Evolutionary conservation across 495 filamentous ascomycete genomes (phyloP).

Genomic region (Aspergillus coremiiformis): DNA sequence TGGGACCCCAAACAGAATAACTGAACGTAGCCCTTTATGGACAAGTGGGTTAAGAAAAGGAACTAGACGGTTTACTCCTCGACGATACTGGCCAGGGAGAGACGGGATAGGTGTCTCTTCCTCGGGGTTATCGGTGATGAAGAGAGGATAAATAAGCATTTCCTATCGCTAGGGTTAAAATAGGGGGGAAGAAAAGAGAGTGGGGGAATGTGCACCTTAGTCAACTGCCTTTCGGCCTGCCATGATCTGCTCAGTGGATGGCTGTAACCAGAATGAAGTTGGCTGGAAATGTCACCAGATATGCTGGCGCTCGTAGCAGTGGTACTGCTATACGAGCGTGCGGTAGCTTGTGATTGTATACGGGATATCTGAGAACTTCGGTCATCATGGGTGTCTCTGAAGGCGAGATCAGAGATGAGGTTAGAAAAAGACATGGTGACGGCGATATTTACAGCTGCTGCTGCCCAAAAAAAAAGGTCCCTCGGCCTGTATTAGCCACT

Average conservation of each 20-base stretch:
- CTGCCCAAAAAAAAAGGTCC: too few relatives aligned
- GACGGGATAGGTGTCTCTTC: conserved; percentile 88
- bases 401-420: conserved; percentile 78
- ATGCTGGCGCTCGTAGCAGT: conserved; percentile 92
- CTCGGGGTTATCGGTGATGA: conserved; percentile 88
- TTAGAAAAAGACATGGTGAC: conserved; percentile 85
- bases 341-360: conserved; percentile 57
- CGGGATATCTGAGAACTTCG: conserved; percentile 64
- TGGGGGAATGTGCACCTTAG: conserved; percentile 58
- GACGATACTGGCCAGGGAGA: conserved; percentile 78
- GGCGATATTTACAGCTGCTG: too few relatives aligned
- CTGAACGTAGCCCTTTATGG: conserved; percentile 78
- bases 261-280: conserved; percentile 89
- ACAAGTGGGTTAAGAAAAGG: conserved; percentile 81
- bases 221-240: conserved; percentile 95
- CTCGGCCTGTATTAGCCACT: too few relatives aligned
- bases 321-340: conserved; percentile 78
- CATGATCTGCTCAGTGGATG: conserved; percentile 86
- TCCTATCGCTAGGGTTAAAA: conserved; percentile 47
- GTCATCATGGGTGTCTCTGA: conserved; percentile 52
- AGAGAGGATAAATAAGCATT: conserved; percentile 96
- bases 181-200: neutral
- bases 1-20: conserved; percentile 94
- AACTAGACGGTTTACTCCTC: conserved; percentile 77
- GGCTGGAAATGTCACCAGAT: conserved; percentile 84